Percentiles rank a stretch among this genome's conserved stretches.
Conservation (phyloP, 2,329 filamentous ascomycete genomes). For the Trichoderma aggressivum region DNA sequence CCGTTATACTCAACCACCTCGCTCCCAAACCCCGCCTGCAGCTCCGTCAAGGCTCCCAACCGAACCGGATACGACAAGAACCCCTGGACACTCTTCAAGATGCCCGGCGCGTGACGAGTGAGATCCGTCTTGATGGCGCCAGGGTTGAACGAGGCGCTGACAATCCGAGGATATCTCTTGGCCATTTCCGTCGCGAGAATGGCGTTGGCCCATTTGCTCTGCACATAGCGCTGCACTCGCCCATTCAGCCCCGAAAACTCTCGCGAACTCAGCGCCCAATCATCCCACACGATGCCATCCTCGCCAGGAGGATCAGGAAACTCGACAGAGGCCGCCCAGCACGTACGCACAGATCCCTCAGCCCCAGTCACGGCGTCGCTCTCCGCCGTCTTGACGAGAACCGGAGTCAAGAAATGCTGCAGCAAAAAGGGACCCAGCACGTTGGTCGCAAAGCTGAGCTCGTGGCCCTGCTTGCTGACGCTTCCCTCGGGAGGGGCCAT, state of each 20-base stretch:
- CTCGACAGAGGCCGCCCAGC: neutral
- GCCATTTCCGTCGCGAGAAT: conserved; percentile 14
- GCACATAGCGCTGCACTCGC: conserved; percentile 12
- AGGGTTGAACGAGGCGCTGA: conserved; percentile 20
- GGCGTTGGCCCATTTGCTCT: conserved; percentile 2
- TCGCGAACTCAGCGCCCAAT: neutral
- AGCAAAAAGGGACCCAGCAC: conserved; percentile 39
- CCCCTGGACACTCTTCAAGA: neutral
- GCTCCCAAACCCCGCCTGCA: conserved; percentile 36
- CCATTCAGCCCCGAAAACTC: conserved; percentile 21
- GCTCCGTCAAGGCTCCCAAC: conserved; percentile 36
- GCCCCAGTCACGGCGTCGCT: neutral
- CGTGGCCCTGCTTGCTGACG: conserved; percentile 38
- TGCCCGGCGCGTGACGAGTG: neutral
- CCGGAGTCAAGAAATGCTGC: conserved; percentile 26
- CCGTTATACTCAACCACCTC: neutral
- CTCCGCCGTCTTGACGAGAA: neutral
- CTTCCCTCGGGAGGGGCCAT: conserved; percentile 37
- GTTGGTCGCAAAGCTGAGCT: conserved; percentile 41
- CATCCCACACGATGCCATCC: conserved; percentile 30
- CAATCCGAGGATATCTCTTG: conserved; percentile 18
- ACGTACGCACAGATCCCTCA: neutral
- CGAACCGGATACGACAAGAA: neutral
- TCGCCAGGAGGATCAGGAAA: neutral
- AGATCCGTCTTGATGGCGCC: neutral